Evolutionary conservation across 148 eudicot genomes (phyloP).

Genomic region (Chenopodium album): DNA sequence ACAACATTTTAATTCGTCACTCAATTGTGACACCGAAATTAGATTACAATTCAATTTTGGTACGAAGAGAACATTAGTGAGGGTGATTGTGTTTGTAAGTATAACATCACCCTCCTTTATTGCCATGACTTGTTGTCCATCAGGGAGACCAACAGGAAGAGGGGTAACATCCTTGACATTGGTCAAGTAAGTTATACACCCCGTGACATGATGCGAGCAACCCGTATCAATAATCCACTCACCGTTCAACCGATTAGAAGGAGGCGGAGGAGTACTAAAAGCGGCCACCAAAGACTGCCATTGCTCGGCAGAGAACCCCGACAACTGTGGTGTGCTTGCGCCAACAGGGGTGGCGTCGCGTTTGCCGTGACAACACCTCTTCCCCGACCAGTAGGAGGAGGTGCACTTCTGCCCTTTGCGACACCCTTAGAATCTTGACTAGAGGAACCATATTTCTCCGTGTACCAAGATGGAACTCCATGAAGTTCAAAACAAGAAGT

Average conservation of each 20-base stretch:
- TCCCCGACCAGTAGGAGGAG: neutral
- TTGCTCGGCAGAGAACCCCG: neutral
- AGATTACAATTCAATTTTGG: no score
- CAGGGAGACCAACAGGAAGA: no score
- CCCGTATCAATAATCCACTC: neutral
- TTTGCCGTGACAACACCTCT: neutral
- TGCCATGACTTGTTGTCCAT: neutral
- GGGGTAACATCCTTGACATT: no score
- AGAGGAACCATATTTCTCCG: neutral
- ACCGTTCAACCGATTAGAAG: neutral
- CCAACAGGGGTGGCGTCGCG: neutral
- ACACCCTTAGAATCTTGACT: neutral
- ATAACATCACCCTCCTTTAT: neutral
- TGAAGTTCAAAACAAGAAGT: no score
- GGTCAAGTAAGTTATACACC: no score
- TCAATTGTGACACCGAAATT: no score
- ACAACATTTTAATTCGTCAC: no score
- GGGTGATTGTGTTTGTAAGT: neutral
- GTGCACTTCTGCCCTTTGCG: neutral
- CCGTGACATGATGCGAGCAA: neutral
- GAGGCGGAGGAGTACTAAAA: neutral
- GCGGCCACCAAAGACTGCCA: neutral
- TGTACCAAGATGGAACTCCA: neutral
- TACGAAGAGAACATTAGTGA: no score
- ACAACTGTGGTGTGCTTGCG: neutral